phyloP scores from a whole-genome alignment of 352 stramenopile genomes.

The Pythium diclinum region DNA sequence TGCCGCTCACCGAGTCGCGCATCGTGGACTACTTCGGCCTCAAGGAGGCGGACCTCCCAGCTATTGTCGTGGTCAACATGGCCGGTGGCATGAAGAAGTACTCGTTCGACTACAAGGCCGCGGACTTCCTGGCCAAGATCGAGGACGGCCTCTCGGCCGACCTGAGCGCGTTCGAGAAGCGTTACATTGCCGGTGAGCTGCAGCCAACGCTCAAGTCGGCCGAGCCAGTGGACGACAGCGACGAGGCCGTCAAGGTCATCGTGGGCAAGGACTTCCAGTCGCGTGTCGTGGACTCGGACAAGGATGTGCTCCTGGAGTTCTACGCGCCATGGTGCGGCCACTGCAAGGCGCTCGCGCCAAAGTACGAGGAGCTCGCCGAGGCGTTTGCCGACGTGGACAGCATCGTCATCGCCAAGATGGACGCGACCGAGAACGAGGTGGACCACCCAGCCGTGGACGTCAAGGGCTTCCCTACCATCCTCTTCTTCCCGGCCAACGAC shows the following conservation, averaged over 20 bases:
- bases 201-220: constrained; percentile 92
- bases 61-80: constrained; percentile 91
- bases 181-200: constrained; percentile 85
- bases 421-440: constrained; percentile 94
- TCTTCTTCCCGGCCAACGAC: constrained; percentile 92
- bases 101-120: constrained; percentile 67
- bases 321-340: constrained; percentile 79
- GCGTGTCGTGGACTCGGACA: constrained; percentile 84
- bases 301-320: constrained; percentile 86
- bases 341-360: constrained; percentile 86
- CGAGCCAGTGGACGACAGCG: constrained; percentile 82
- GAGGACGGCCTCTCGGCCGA: constrained; percentile 41
- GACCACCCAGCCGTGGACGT: constrained; percentile 89
- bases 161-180: constrained; percentile 72
- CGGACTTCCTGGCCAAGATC: constrained; percentile 74
- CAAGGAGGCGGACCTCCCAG: constrained; percentile 81
- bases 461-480: constrained; percentile 92
- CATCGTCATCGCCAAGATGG: constrained; percentile 95
- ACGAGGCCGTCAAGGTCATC: constrained; percentile 90
- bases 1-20: constrained; percentile 84
- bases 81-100: constrained; percentile 92
- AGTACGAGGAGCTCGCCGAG: constrained; percentile 90
- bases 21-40: constrained; percentile 94
- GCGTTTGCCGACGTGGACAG: constrained; percentile 87
- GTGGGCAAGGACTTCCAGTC: constrained; percentile 91